These are phyloP conservation scores for Pascua sp. DNA, from an alignment of 1,284 basidiomycete genomes.

Conservation along the genomic window DNA sequence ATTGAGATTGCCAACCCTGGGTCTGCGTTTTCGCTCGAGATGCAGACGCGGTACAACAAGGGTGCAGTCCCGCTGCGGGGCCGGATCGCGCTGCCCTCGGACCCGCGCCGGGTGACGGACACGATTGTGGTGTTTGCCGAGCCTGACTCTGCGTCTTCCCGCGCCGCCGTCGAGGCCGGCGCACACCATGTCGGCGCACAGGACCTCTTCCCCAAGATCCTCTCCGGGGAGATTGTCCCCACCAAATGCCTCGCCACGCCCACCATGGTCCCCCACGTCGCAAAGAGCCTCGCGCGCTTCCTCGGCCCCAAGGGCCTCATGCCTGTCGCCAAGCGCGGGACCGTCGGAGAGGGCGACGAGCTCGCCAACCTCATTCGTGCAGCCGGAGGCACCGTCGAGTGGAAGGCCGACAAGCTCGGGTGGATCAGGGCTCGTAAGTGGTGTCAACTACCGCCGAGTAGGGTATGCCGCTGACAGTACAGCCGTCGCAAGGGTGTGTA, in stretches of 20 bases:
- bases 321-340: constrained; percentile 90
- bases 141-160: constrained; percentile 41
- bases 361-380: constrained; percentile 73
- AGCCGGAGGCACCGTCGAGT: constrained; percentile 79
- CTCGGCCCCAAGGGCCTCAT: constrained; percentile 92
- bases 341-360: constrained; percentile 73
- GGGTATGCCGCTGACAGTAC: not conserved
- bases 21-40: constrained; percentile 71
- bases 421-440: constrained; percentile 72
- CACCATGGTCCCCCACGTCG: constrained; percentile 71
- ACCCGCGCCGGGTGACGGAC: constrained; percentile 64
- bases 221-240: constrained; percentile 39
- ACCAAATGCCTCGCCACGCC: constrained; percentile 66
- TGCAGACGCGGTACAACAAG: constrained; percentile 71
- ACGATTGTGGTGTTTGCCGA: constrained; percentile 84
- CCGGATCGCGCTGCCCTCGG: constrained; percentile 64
- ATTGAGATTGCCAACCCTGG: constrained; percentile 71
- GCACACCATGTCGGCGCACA: constrained; percentile 80
- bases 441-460: not conserved
- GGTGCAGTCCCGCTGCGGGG: constrained; percentile 77
- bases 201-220: constrained; percentile 68
- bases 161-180: constrained; percentile 72
- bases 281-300: constrained; percentile 76
- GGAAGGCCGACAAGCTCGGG: constrained; percentile 86
- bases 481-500: constrained; percentile 22